These are phyloP conservation scores for Camellia granthamiana DNA, from an alignment of 148 eudicot genomes.

Conservation along the genomic window DNA sequence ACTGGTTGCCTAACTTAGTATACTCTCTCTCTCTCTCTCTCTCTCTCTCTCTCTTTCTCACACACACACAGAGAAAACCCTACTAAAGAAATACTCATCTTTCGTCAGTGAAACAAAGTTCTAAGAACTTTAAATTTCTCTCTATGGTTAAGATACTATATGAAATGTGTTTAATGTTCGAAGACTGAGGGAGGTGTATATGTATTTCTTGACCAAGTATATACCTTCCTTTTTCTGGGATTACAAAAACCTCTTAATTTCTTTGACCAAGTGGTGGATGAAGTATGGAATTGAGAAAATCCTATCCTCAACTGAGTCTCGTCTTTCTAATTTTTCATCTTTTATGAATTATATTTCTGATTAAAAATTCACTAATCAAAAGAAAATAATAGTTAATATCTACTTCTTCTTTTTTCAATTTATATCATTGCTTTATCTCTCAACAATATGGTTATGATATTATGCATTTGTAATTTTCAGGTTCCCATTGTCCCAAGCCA, in stretches of 20 bases:
- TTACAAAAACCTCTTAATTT: background rate
- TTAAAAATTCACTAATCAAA: background rate
- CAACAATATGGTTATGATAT: background rate
- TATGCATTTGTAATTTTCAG: conserved; percentile 31
- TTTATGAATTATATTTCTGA: background rate
- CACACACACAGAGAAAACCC: background rate
- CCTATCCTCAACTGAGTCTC: background rate
- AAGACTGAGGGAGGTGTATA: background rate
- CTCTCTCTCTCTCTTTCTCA: background rate
- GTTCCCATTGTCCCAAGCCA: conserved; percentile 75
- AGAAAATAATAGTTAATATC: background rate
- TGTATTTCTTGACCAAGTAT: background rate
- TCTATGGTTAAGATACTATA: background rate
- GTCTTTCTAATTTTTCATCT: background rate
- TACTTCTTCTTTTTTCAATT: background rate
- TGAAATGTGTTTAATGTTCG: background rate
- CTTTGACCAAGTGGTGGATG: background rate
- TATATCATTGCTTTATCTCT: background rate
- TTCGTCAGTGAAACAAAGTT: background rate
- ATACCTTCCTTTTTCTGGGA: background rate
- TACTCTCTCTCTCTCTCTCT: background rate
- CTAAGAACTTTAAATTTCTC: background rate
- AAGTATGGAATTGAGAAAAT: conserved; percentile 3
- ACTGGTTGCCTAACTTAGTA: background rate
- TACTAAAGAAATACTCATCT: no score